These are phyloP conservation scores for Ustilago vetiveriae DNA, from an alignment of 1,284 basidiomycete species.

Conservation along the genomic window DNA sequence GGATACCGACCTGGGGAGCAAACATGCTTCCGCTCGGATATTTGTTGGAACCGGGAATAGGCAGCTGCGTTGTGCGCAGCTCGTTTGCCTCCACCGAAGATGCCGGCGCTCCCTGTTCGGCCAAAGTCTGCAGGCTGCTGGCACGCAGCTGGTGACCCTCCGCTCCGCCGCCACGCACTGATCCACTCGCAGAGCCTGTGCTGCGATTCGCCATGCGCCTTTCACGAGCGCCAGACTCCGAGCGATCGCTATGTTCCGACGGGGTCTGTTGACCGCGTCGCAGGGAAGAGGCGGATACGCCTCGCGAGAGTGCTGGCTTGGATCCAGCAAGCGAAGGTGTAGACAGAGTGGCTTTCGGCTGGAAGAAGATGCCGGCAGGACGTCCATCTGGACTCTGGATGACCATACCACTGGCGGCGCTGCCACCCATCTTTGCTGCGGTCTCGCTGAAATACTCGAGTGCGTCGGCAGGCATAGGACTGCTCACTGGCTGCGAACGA, in stretches of 20 bases:
- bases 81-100: neutral
- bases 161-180: neutral
- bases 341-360: conserved; percentile 71
- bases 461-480: conserved; percentile 71
- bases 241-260: conserved; percentile 22
- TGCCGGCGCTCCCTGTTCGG: conserved; percentile 3
- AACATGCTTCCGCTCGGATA: conserved; percentile 55
- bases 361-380: conserved; percentile 92
- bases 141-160: neutral
- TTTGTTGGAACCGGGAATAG: conserved; percentile 11
- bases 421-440: conserved; percentile 75
- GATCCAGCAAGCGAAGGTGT: conserved; percentile 18
- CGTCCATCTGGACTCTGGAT: conserved; percentile 92
- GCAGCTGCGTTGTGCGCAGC: conserved; percentile 6
- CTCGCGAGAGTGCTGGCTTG: conserved; percentile 30
- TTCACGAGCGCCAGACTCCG: conserved; percentile 11
- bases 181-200: conserved; percentile 2
- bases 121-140: conserved; percentile 4
- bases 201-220: conserved; percentile 24
- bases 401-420: conserved; percentile 84
- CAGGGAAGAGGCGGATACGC: conserved; percentile 23
- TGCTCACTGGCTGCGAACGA: conserved; percentile 32
- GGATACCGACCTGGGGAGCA: conserved; percentile 56
- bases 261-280: conserved; percentile 13
- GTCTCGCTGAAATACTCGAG: conserved; percentile 88